Evolutionary conservation across 345 rosid genomes (phyloP).

Genomic region (Orychophragmus violaceus): DNA sequence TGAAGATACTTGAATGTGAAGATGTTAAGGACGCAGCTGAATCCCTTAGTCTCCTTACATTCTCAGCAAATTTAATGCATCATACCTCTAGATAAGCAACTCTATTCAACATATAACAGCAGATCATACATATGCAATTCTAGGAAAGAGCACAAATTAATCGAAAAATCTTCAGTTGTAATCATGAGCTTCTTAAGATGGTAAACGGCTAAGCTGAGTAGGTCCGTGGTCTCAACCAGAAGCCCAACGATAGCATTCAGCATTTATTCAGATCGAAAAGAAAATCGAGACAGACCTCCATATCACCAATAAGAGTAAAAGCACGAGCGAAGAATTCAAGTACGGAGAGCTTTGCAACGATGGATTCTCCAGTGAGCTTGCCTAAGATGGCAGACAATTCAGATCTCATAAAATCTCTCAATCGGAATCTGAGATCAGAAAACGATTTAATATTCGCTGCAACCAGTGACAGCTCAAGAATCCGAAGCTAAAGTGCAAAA

Average conservation of each 20-base stretch:
- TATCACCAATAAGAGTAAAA: slow-evolving; percentile 67
- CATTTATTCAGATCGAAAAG: not conserved
- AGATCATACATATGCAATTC: not conserved
- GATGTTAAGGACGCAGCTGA: slow-evolving; percentile 38
- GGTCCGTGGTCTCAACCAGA: not conserved
- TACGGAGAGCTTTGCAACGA: slow-evolving; percentile 49
- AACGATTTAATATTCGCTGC: slow-evolving; percentile 45
- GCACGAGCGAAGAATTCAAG: slow-evolving; percentile 72
- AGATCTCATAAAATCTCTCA: slow-evolving; percentile 48
- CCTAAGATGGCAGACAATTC: slow-evolving; percentile 39
- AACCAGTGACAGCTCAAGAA: slow-evolving; percentile 50
- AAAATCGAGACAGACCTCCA: slow-evolving; percentile 38
- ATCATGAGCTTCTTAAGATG: not conserved
- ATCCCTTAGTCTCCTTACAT: slow-evolving; percentile 44
- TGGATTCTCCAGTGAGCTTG: slow-evolving; percentile 35
- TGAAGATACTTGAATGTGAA: slow-evolving; percentile 56
- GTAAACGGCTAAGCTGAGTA: not conserved
- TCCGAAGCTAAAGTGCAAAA: slow-evolving; percentile 54
- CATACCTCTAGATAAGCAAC: slow-evolving; percentile 69
- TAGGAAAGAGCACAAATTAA: not conserved
- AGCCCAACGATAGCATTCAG: too few relatives aligned
- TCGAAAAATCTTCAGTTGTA: not conserved
- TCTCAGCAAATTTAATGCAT: slow-evolving; percentile 49
- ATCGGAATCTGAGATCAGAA: slow-evolving; percentile 33
- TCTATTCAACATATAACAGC: slow-evolving; percentile 25